A percentile compares a stretch with the other conserved stretches of the same genome.
These are phyloP conservation scores for Stentor roeselii DNA, from an alignment of 73 alveolate genomes.

Conservation along the genomic window DNA sequence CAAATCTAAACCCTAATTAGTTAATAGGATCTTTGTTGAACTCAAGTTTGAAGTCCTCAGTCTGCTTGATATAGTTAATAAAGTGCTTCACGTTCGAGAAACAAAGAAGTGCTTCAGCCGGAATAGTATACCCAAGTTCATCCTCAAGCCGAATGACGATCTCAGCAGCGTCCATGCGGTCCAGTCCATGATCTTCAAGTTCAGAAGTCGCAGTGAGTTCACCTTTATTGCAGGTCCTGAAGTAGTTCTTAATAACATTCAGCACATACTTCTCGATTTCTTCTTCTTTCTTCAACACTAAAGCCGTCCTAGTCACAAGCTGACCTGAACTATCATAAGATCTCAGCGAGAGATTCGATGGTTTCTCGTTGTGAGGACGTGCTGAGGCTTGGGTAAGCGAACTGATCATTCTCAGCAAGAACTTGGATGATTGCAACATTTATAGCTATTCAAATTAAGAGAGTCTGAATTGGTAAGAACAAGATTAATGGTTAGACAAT, in stretches of 20 bases:
- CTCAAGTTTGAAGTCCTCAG: conserved; percentile 60
- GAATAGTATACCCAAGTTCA: conserved; percentile 62
- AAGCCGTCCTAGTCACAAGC: not conserved
- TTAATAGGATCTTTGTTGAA: conserved; percentile 59
- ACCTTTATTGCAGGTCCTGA: conserved; percentile 65
- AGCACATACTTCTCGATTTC: conserved; percentile 58
- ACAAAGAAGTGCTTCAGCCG: conserved; percentile 62
- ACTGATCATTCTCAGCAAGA: not conserved
- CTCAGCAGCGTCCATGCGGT: conserved; percentile 55
- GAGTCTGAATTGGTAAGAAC: not conserved
- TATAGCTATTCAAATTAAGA: too few relatives aligned
- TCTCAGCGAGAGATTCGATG: not conserved
- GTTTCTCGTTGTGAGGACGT: conserved; percentile 5
- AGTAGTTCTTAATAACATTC: conserved; percentile 40
- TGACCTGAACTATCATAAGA: not conserved
- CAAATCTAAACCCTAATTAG: not conserved
- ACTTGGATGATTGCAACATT: not conserved
- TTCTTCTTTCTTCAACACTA: conserved; percentile 49
- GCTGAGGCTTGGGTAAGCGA: conserved; percentile 7
- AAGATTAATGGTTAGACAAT: not conserved
- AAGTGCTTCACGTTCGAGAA: conserved; percentile 58
- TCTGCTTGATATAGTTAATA: conserved; percentile 53
- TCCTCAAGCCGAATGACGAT: conserved; percentile 61
- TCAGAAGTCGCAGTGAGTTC: conserved; percentile 36
- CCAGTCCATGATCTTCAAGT: conserved; percentile 63